Evolutionary conservation across 2,329 filamentous ascomycete species (phyloP).

Genomic region (Penicillium sp.): DNA sequence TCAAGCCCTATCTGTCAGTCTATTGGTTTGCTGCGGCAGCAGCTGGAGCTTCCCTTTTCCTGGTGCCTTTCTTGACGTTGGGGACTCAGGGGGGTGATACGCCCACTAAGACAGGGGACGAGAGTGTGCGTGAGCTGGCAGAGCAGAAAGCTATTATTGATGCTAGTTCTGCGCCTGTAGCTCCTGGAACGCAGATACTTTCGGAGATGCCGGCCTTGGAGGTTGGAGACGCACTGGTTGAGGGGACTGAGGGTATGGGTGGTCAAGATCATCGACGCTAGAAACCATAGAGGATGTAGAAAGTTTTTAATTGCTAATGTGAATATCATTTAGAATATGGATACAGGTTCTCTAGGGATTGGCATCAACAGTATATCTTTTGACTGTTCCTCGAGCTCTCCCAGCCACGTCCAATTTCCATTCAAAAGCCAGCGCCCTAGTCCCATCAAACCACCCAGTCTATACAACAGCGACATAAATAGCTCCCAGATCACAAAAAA

Average conservation of each 20-base stretch:
- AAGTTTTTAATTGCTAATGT: neutral
- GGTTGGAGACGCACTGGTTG: neutral
- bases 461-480: neutral
- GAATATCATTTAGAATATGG: neutral
- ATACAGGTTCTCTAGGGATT: neutral
- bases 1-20: slow-evolving; percentile 29
- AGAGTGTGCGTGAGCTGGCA: neutral
- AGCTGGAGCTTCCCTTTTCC: slow-evolving; percentile 25
- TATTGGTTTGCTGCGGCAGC: slow-evolving; percentile 32
- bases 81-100: slow-evolving; percentile 27
- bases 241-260: neutral
- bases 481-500: neutral
- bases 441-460: neutral
- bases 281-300: neutral
- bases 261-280: neutral
- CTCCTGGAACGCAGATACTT: neutral
- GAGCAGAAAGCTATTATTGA: slow-evolving; percentile 3
- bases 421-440: neutral
- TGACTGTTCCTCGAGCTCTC: neutral
- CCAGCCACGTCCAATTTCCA: too few relatives aligned
- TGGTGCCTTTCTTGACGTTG: slow-evolving; percentile 32
- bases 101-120: neutral
- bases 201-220: neutral
- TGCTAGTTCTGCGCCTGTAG: neutral
- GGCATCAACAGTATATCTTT: neutral